Percentiles rank a stretch among this genome's conserved stretches.
Evolutionary conservation across 2,329 filamentous ascomycete species (phyloP).

Genomic region (Colletotrichum sojae): DNA sequence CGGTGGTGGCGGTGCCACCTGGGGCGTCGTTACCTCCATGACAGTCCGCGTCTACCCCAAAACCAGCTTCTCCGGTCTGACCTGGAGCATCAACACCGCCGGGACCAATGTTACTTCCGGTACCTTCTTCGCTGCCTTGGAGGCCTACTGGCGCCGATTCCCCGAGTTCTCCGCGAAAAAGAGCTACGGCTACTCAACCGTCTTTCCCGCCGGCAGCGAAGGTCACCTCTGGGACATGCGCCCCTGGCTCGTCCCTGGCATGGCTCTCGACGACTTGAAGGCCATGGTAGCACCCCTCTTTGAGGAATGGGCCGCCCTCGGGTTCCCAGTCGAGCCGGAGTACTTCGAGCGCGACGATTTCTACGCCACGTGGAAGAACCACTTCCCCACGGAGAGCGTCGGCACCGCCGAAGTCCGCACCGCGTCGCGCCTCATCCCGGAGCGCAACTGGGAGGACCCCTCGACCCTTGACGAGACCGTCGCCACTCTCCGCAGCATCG

Average conservation of each 20-base stretch:
- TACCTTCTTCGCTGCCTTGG: constrained; percentile 52
- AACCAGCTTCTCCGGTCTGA: constrained; percentile 51
- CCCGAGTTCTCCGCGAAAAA: constrained; percentile 48
- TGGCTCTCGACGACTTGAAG: constrained; percentile 50
- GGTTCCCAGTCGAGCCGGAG: constrained; percentile 48
- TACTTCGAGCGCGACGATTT: constrained; percentile 53
- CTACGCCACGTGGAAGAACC: constrained; percentile 54
- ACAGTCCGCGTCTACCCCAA: constrained; percentile 53
- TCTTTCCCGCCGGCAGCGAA: constrained; percentile 38
- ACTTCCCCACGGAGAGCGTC: constrained; percentile 56
- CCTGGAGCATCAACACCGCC: constrained; percentile 48
- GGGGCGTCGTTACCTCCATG: constrained; percentile 58
- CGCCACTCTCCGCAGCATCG: constrained; percentile 46
- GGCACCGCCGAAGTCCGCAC: constrained; percentile 45
- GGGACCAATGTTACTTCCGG: constrained; percentile 44
- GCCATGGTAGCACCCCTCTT: constrained; percentile 50
- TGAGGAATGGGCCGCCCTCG: constrained; percentile 47
- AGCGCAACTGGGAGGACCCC: constrained; percentile 50
- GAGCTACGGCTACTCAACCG: constrained; percentile 47
- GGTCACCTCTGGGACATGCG: constrained; percentile 48
- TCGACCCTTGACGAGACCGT: constrained; percentile 45
- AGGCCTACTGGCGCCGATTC: constrained; percentile 50
- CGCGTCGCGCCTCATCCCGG: constrained; percentile 58
- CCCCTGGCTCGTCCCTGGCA: constrained; percentile 54
- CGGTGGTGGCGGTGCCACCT: constrained; percentile 61